These are phyloP conservation scores for Lentinula sp. DNA, from an alignment of 768 basidiomycete species.

Conservation along the genomic window DNA sequence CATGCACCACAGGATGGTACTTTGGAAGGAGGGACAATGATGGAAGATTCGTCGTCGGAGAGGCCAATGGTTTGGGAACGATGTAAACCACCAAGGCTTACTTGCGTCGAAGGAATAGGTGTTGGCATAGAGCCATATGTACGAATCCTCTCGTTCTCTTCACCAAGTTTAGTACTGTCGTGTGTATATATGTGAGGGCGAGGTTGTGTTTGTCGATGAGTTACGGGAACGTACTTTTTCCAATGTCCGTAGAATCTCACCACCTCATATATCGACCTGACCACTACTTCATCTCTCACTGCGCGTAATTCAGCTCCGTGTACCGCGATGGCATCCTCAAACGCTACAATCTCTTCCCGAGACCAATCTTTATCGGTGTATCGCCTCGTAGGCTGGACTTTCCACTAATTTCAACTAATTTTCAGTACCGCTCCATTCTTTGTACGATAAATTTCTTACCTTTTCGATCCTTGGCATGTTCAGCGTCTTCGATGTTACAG, in stretches of 20 bases:
- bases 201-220: neutral
- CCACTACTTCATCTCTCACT: slow-evolving; percentile 68
- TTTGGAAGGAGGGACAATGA: slow-evolving; percentile 52
- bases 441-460: slow-evolving; percentile 31
- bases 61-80: slow-evolving; percentile 44
- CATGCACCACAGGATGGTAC: slow-evolving; percentile 76
- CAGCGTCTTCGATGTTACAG: slow-evolving; percentile 57
- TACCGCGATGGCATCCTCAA: slow-evolving; percentile 68
- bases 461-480: slow-evolving; percentile 50
- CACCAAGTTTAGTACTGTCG: slow-evolving; percentile 56
- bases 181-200: slow-evolving; percentile 5
- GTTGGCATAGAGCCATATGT: slow-evolving; percentile 28
- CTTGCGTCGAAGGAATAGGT: slow-evolving; percentile 23
- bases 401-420: slow-evolving; percentile 52
- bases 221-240: slow-evolving; percentile 57
- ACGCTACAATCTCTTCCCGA: slow-evolving; percentile 60
- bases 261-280: slow-evolving; percentile 67
- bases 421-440: neutral
- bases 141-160: slow-evolving; percentile 55
- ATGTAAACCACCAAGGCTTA: slow-evolving; percentile 24
- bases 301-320: slow-evolving; percentile 78
- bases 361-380: slow-evolving; percentile 72
- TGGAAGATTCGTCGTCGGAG: slow-evolving; percentile 73
- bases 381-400: slow-evolving; percentile 50
- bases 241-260: slow-evolving; percentile 82